Base-by-base conservation (phyloP, 116 monocot species). In the Cymodocea nodosa region DNA sequence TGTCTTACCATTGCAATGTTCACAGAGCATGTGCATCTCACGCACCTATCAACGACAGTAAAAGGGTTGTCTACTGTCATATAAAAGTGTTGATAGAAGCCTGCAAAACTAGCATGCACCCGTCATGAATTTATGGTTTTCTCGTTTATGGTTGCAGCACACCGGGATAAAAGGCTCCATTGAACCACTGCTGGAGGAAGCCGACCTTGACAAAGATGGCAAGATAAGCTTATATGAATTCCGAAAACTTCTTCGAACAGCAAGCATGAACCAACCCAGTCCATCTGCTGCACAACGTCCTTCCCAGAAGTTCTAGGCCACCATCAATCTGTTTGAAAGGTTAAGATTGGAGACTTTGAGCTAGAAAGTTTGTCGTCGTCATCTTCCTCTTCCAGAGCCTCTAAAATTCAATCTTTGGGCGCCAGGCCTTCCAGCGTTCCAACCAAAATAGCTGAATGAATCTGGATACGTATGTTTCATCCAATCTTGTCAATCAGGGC, bases 161-260 rank as follows among this genome's bases (percentile, higher is more conserved):
- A 69, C 92, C 6, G 87, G 92, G 54, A 65, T 92, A 59, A 92
- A 85, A 74, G 85, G 92, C 24, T 87, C 92, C 4, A 87, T 92
- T 19, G 82, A 87, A 24, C 84, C 82, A n/a, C 75, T 86, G 5
- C 40, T 92, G 57, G 92, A 92, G 57, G 92, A 92, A 67, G 92
- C 87, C 20, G 92, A 92, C 66, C 76, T 78, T 19, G 92, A 76
- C 66, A 76, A 67, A 12, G 71, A 77, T 56, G 77, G 77, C 30
- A 92, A 87, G 73, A 92, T 92, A 75, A 90, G 90, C 70, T 75
- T 95, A 62, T 64, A 77, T 50, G 95, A 95, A 71, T 95, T 95
- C 79, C 80, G 90, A 0, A 77, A 79, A 51, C 87, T 95, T 34
- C 71, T 95, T 51, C 83, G 87, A 85, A 94, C 90, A 20, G 71